A percentile compares a stretch with the other conserved stretches of the same genome.
Conservation (phyloP, 1,284 basidiomycete genomes). For the Pseudozyma tsukubaensis region DNA sequence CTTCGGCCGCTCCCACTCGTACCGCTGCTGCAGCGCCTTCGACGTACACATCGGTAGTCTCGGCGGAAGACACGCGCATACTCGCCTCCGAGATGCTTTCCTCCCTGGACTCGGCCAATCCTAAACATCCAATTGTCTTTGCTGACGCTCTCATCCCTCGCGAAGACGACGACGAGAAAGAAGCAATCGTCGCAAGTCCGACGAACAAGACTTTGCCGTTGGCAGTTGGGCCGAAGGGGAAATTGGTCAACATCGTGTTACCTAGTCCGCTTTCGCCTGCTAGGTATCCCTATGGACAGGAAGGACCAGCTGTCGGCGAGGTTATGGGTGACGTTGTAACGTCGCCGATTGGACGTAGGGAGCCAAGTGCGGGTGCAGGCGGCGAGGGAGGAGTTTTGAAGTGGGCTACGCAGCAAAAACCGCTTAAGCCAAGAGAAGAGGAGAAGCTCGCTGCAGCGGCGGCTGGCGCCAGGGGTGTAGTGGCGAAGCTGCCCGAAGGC, state of each 20-base stretch:
- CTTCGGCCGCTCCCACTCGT: constrained; percentile 7
- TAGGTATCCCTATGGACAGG: constrained; percentile 44
- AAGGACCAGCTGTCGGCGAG: constrained; percentile 9
- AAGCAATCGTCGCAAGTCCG: background rate
- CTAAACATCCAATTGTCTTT: constrained; percentile 28
- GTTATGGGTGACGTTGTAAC: background rate
- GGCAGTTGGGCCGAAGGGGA: constrained; percentile 46
- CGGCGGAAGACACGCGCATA: background rate
- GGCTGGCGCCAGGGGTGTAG: background rate
- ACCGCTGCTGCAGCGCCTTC: background rate
- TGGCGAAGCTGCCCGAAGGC: constrained; percentile 13
- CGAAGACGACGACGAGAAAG: background rate
- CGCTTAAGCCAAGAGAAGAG: background rate
- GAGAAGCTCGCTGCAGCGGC: background rate
- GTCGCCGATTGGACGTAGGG: background rate
- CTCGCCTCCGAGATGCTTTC: constrained; percentile 12
- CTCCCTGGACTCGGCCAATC: background rate
- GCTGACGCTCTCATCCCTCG: constrained; percentile 21
- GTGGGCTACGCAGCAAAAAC: constrained; percentile 8
- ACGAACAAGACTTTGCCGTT: constrained; percentile 14
- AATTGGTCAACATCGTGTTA: constrained; percentile 39
- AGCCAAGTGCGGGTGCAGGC: background rate
- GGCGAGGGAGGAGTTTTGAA: constrained; percentile 4
- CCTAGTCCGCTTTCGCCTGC: constrained; percentile 44
- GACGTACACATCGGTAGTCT: background rate